Evolutionary conservation across 2,329 filamentous ascomycete species (phyloP).

Genomic region (Alternaria sp.): DNA sequence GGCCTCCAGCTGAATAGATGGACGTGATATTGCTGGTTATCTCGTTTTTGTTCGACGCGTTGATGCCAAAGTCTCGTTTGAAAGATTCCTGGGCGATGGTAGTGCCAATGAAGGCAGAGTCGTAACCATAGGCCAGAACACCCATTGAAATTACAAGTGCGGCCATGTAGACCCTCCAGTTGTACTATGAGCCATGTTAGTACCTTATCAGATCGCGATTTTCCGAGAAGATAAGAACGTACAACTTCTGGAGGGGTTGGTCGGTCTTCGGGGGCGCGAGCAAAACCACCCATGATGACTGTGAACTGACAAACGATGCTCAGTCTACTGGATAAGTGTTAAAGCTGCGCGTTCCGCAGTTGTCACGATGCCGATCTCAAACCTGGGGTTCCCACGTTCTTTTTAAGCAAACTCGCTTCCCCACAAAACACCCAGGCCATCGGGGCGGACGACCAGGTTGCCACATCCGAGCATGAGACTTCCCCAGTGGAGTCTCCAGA

Average conservation of each 20-base stretch:
- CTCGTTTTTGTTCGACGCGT: constrained; percentile 47
- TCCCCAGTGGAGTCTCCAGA: constrained; percentile 30
- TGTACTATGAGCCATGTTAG: constrained; percentile 49
- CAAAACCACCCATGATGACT: constrained; percentile 48
- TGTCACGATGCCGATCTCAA: constrained; percentile 23
- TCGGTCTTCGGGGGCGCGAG: constrained; percentile 62
- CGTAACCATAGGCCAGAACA: constrained; percentile 57
- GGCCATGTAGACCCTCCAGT: constrained; percentile 60
- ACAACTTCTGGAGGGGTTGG: constrained; percentile 63
- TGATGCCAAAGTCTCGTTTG: constrained; percentile 53
- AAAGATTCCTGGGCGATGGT: constrained; percentile 62
- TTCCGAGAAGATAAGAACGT: constrained; percentile 15
- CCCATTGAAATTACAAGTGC: constrained; percentile 61
- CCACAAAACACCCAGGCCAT: constrained; percentile 28
- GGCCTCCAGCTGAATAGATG: constrained; percentile 60
- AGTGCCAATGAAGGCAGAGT: constrained; percentile 63
- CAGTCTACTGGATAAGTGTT: neutral
- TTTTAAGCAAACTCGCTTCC: constrained; percentile 29
- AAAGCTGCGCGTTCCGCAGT: constrained; percentile 6
- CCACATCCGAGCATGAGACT: constrained; percentile 23
- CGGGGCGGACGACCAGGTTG: constrained; percentile 15
- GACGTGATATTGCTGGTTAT: constrained; percentile 60
- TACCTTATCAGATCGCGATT: neutral
- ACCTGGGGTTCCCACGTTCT: constrained; percentile 33
- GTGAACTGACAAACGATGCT: neutral